These are phyloP conservation scores for Blastomyces percursus DNA, from an alignment of 2,329 filamentous ascomycete genomes.

Conservation along the genomic window DNA sequence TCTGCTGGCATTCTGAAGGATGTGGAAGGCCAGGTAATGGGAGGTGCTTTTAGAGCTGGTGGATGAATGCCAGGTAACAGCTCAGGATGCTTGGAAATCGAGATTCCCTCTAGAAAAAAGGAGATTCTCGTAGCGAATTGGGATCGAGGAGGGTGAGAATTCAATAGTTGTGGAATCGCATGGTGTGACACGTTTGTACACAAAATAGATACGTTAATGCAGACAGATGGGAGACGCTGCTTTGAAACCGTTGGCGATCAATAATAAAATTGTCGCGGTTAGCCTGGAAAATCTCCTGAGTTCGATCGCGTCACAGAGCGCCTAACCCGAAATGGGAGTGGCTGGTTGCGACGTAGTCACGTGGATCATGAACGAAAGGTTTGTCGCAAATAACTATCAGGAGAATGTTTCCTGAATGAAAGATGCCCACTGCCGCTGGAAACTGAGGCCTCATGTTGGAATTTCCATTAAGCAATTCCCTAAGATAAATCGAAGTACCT, in stretches of 20 bases:
- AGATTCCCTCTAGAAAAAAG: not conserved
- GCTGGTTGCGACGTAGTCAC: not conserved
- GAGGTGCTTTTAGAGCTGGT: not conserved
- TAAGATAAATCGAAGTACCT: not conserved
- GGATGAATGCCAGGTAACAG: not conserved
- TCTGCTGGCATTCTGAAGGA: conserved; percentile 29
- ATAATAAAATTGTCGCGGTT: conserved; percentile 1
- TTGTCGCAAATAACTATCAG: too few species aligned
- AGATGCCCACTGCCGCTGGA: not conserved
- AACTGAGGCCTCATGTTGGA: not conserved
- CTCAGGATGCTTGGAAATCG: not conserved
- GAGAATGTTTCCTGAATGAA: too few species aligned
- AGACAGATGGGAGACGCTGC: not conserved
- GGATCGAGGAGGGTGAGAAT: not conserved
- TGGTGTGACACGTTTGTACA: not conserved
- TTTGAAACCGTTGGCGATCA: not conserved
- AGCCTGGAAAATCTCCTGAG: conserved; percentile 1
- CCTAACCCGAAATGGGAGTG: not conserved
- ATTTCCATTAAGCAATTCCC: not conserved
- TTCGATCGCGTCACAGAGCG: not conserved
- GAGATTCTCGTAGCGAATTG: not conserved
- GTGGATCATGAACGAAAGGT: not conserved
- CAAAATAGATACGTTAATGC: not conserved
- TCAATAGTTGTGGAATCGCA: not conserved
- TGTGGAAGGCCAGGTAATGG: not conserved